phyloP scores from a whole-genome alignment of 805 yeast species.

The Candida silvatica region DNA sequence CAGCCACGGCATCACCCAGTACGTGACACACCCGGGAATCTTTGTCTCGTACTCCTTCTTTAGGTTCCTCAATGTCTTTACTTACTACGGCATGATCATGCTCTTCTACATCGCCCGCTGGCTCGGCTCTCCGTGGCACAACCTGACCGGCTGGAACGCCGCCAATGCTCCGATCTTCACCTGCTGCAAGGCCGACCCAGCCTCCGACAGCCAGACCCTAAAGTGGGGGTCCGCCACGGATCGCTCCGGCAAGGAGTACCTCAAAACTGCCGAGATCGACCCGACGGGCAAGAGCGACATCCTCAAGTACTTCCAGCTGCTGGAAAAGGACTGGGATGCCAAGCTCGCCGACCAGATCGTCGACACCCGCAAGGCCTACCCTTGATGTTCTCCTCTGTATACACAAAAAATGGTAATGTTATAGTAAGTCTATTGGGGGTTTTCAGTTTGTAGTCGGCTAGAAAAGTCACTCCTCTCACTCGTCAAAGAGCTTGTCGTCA shows the following conservation, averaged over 20 bases:
- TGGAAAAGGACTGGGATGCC: conserved; percentile 65
- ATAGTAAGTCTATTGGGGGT: no score
- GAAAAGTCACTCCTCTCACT: background rate
- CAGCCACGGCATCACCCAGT: conserved; percentile 53
- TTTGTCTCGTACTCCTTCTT: conserved; percentile 77
- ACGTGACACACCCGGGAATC: conserved; percentile 89
- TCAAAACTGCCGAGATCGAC: conserved; percentile 49
- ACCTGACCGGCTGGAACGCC: conserved; percentile 79
- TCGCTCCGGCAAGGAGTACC: conserved; percentile 54
- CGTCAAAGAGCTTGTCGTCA: background rate
- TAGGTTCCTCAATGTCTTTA: conserved; percentile 65
- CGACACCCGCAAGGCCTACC: conserved; percentile 18
- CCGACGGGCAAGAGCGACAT: conserved; percentile 60
- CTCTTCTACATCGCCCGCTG: conserved; percentile 78
- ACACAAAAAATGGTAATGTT: no score
- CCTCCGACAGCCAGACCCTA: conserved; percentile 31
- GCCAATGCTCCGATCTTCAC: conserved; percentile 81
- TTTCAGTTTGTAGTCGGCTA: no score
- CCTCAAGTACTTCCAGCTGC: conserved; percentile 47
- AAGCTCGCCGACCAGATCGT: conserved; percentile 63
- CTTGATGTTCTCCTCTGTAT: no score
- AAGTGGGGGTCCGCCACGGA: conserved; percentile 70
- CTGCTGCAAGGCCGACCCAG: conserved; percentile 43
- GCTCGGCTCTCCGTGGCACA: conserved; percentile 83
- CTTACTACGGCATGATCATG: conserved; percentile 78